These are phyloP conservation scores for Trichoderma cornu-damae DNA, from an alignment of 2,329 filamentous ascomycete genomes.

Conservation along the genomic window DNA sequence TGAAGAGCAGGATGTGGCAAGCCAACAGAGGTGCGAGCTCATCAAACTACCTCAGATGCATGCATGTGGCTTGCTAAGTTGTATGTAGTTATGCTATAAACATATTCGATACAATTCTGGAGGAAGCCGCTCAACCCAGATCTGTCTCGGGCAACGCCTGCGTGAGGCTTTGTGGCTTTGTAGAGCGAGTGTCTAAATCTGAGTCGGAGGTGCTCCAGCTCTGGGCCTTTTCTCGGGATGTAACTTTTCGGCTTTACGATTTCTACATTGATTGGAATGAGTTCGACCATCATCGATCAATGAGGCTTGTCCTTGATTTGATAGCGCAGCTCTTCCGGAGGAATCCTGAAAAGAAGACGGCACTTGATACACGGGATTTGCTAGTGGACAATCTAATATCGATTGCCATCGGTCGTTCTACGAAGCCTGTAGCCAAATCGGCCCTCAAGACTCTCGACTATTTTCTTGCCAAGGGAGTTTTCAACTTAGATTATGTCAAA, in stretches of 20 bases:
- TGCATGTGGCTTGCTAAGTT: slow-evolving; percentile 14
- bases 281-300: slow-evolving; percentile 58
- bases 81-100: slow-evolving; percentile 31
- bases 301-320: slow-evolving; percentile 58
- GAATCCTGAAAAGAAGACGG: slow-evolving; percentile 42
- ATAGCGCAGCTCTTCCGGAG: slow-evolving; percentile 46
- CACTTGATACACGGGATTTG: slow-evolving; percentile 37
- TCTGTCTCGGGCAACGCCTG: slow-evolving; percentile 53
- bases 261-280: slow-evolving; percentile 65
- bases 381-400: slow-evolving; percentile 51
- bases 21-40: slow-evolving; percentile 36
- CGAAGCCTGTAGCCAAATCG: slow-evolving; percentile 63
- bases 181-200: slow-evolving; percentile 55
- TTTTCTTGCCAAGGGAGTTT: slow-evolving; percentile 56
- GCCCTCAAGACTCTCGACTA: slow-evolving; percentile 63
- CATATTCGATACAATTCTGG: slow-evolving; percentile 46
- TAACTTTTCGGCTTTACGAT: slow-evolving; percentile 49
- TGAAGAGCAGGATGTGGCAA: slow-evolving; percentile 34
- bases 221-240: slow-evolving; percentile 49
- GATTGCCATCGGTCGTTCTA: slow-evolving; percentile 55
- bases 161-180: slow-evolving; percentile 56
- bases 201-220: slow-evolving; percentile 36
- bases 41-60: not conserved
- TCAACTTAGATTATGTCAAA: slow-evolving; percentile 45
- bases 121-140: slow-evolving; percentile 48